Evolutionary conservation across 805 yeast species (phyloP), one percentile per base, ranked within the genome.

Genomic region (Candida montana): DNA sequence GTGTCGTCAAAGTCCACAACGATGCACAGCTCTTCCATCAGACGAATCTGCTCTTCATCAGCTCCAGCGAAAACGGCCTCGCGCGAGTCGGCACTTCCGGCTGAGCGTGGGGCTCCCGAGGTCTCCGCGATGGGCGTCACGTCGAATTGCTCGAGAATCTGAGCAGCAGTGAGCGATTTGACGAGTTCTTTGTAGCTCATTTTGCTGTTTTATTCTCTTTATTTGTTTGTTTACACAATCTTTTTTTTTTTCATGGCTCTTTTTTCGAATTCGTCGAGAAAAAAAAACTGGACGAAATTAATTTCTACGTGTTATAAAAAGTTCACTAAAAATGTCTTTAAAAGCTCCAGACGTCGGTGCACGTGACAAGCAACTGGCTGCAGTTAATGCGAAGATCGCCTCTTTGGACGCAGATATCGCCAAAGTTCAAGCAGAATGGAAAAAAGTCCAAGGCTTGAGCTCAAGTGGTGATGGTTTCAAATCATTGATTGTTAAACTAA

Each of bases 1-100:
- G 57, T 65, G 63, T 93, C 99, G 54, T 89, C 65, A 70, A 83
- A 81, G 62, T 93, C 96, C 48, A 90, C 69, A 2, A 91, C 96
- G 46, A 93, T 89, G 65, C 99, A 93, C 48, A 90, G 80, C 64
- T 93, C 99, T 53, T 90, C 95, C 99, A 93, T 93, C 47, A 93
- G 71, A 57, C 79, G 77, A 62, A 93, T 88, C 65, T 93, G 99
- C 62, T 91, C 98, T 58, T 81, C 83, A 62, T 93, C 96, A 52
- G 90, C 93, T 7, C 96, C 97, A 5, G 69, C 71, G 49, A 90
- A 85, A n/a, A 86, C 65, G 9, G 62, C 70, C 15, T 67, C 68
- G 28, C 58, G 57, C 6, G 53, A 59, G 19, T 53, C 55, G 15
- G 59, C 54, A 17, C 49, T 60, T 31, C 50, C 57, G 16, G 51